Evolutionary conservation across 164 flowering plant genomes (phyloP).

Genomic region (Vitis labrusca): DNA sequence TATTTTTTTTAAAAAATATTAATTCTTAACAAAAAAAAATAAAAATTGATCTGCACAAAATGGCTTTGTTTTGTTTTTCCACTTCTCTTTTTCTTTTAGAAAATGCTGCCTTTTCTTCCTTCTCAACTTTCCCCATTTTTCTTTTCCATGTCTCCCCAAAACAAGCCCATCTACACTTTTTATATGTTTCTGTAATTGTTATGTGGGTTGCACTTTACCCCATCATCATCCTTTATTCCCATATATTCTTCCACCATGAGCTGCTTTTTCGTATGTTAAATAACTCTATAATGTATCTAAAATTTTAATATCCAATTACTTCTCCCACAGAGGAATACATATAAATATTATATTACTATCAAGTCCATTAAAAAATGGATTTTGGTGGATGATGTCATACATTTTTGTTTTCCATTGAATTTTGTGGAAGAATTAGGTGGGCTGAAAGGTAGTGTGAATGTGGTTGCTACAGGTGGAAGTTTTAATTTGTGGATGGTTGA

Average conservation of each 20-base stretch:
- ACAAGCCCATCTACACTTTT: conserved; percentile 10
- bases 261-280: background rate
- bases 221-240: conserved; percentile 7
- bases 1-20: background rate
- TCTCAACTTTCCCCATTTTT: background rate
- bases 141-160: conserved; percentile 17
- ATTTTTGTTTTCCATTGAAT: no score
- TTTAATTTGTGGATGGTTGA: background rate
- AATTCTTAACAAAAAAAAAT: background rate
- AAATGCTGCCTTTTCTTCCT: background rate
- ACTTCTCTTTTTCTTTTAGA: background rate
- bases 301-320: no score
- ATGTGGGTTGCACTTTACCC: conserved; percentile 7
- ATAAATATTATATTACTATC: no score
- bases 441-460: no score
- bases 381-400: no score
- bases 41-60: no score
- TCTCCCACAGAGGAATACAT: no score
- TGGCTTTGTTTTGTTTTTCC: background rate
- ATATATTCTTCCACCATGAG: background rate
- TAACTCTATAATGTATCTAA: no score
- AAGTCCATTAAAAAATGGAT: no score
- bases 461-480: background rate
- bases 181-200: background rate
- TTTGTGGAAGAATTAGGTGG: no score